These are phyloP conservation scores for Kuraishia piskuri DNA, from an alignment of 805 yeast genomes.

Conservation along the genomic window DNA sequence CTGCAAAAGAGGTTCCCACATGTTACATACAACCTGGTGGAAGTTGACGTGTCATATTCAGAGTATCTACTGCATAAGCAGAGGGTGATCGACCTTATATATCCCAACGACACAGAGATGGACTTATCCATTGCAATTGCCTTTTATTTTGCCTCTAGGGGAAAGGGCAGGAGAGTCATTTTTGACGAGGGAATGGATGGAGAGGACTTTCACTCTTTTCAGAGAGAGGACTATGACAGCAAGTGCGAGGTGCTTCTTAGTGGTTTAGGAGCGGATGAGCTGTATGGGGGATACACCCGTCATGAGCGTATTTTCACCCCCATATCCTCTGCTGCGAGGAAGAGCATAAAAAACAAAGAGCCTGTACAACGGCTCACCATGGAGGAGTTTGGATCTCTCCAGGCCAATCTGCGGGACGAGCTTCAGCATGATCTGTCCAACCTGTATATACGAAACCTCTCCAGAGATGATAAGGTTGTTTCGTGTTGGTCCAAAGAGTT, in stretches of 20 bases:
- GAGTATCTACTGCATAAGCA: constrained; percentile 45
- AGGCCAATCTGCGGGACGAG: constrained; percentile 43
- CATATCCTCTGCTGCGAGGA: constrained; percentile 13
- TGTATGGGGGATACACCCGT: constrained; percentile 92
- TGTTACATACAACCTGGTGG: constrained; percentile 44
- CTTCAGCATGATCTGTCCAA: constrained; percentile 63
- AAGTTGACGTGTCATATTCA: constrained; percentile 65
- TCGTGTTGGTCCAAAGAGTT: constrained; percentile 84
- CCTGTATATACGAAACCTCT: constrained; percentile 72
- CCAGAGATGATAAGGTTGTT: constrained; percentile 87
- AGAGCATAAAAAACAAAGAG: constrained; percentile 6
- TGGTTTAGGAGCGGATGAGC: constrained; percentile 96
- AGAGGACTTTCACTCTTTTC: constrained; percentile 7
- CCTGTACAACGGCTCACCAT: constrained; percentile 12
- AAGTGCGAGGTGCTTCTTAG: constrained; percentile 67
- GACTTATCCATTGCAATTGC: constrained; percentile 94
- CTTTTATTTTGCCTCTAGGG: constrained; percentile 81
- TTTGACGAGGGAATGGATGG: constrained; percentile 7
- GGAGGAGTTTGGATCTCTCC: constrained; percentile 13
- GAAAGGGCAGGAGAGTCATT: constrained; percentile 27
- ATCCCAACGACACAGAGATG: constrained; percentile 87
- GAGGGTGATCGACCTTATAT: constrained; percentile 58
- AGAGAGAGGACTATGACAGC: constrained; percentile 31
- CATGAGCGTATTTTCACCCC: constrained; percentile 48
- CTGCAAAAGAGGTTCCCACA: constrained; percentile 35